Evolutionary conservation across 176 grass and related monocot species (phyloP).

Genomic region (Microstegium vimineum): DNA sequence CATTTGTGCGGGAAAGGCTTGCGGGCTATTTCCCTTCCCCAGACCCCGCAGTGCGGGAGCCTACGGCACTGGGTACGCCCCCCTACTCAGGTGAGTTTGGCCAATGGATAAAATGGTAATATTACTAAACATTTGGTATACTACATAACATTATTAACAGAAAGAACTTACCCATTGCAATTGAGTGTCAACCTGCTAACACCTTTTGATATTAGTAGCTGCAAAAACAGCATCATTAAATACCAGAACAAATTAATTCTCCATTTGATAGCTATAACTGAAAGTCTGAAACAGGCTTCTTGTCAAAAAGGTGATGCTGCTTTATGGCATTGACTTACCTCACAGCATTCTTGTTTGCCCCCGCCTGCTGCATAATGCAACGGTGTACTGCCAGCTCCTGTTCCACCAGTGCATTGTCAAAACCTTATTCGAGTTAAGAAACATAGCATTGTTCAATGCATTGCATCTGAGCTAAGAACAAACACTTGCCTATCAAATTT

Average conservation of each 20-base stretch:
- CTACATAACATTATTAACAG: not conserved
- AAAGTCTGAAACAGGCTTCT: not conserved
- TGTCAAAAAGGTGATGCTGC: conserved; percentile 5
- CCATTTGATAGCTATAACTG: not conserved
- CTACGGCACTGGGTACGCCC: no score
- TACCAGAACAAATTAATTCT: conserved; percentile 17
- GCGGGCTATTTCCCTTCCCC: no score
- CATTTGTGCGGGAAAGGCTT: no score
- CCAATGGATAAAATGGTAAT: not conserved
- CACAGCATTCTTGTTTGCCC: conserved; percentile 82
- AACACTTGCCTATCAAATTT: conserved; percentile 77
- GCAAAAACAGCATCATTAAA: conserved; percentile 9
- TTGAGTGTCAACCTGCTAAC: conserved; percentile 87
- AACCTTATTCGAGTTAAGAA: conserved; percentile 6
- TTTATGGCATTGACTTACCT: conserved; percentile 50
- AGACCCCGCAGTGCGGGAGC: no score
- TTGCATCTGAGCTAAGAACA: conserved; percentile 24
- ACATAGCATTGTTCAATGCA: not conserved
- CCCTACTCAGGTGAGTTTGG: not conserved
- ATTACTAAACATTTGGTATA: conserved; percentile 1
- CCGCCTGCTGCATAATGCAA: conserved; percentile 92
- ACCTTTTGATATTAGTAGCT: conserved; percentile 90
- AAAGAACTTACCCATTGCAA: conserved; percentile 69
- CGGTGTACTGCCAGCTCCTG: conserved; percentile 92
- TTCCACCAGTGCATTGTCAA: conserved; percentile 7